Percentiles rank a stretch among this genome's conserved stretches.
Conservation (phyloP, 768 basidiomycete genomes). For the Tulasnella calospora region DNA sequence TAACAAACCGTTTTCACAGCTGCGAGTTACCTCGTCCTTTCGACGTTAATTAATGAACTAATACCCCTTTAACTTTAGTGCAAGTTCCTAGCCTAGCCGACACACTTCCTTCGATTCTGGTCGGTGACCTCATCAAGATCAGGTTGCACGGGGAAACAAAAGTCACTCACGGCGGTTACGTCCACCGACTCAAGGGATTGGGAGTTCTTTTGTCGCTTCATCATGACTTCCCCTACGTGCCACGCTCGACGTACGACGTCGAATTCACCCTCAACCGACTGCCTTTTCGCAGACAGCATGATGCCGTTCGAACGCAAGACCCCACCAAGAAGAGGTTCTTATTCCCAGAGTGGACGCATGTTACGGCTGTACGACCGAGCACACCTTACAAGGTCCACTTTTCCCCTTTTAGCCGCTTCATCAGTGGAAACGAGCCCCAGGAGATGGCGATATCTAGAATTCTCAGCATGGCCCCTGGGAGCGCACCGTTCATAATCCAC, state of each 20-base stretch:
- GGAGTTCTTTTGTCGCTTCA: neutral
- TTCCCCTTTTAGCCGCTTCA: neutral
- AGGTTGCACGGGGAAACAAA: neutral
- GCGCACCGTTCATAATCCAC: conserved; percentile 18
- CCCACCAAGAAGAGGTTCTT: neutral
- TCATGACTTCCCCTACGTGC: neutral
- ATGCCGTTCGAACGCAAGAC: neutral
- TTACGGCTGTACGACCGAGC: neutral
- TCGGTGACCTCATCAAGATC: conserved; percentile 11
- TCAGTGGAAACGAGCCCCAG: conserved; percentile 2
- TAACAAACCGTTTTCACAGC: neutral
- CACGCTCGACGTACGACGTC: neutral
- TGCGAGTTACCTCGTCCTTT: neutral
- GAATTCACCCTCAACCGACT: neutral
- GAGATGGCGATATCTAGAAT: conserved; percentile 17
- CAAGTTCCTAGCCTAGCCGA: conserved; percentile 10
- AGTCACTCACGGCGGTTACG: neutral
- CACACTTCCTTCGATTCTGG: conserved; percentile 9
- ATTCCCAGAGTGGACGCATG: neutral
- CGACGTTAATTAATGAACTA: neutral
- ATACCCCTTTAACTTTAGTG: neutral
- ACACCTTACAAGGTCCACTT: neutral
- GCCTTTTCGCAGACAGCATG: neutral
- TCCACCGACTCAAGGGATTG: neutral
- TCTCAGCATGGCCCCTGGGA: neutral